Evolutionary conservation across 441 rosid genomes (phyloP), one percentile per base, ranked within the genome.

Genomic region (Dalechampia spathulata): DNA sequence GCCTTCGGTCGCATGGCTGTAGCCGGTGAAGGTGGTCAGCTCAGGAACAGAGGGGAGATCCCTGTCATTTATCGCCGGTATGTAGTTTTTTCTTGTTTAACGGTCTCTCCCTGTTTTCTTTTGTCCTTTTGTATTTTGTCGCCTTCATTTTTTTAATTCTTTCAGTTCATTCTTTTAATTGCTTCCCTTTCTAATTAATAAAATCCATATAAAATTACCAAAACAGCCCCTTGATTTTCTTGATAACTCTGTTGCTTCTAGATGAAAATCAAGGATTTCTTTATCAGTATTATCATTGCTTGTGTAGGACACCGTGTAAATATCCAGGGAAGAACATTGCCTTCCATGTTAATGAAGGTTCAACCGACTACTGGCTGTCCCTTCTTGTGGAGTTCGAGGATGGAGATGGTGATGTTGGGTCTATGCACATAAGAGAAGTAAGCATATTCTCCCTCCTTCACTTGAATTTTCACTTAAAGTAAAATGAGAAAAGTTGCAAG

Each of bases 391-490:
- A 81, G 70, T 92, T 75, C 60, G 97, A 89, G 70, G 97, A 92
- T 48, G 97, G 97, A 34, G 97, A 92, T 62, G 99, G 97, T 19
- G 99, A 92, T 64, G 82, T 92, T 59, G 97, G 97, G 39, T 83
- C 94, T 26, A 86, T 89, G 96, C 94, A 92, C 46, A 83, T 92
- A 15, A 82, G 76, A 74, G 81, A 88, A 53, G 98, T 87, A 78
- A 44, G 65, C 39, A 3, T 7, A 52, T 1, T 52, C 37, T 40
- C 17, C 11, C 17, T n/a, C 22, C 42, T 36, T 44, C 26, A 7
- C 1, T 21, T 16, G 3, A 0, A n/a, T 14, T 1, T 15, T 13
- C 16, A 34, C 40, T 8, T 25, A 30, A 30, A 30, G 8, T 4
- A 8, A 30, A 30, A 30, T 3, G 34, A 8, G 8, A 30, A 30